Evolutionary conservation across 371 early-diverging fungal species (phyloP), one percentile per base, ranked within the genome.

Genomic region (Batkoa obscura): DNA sequence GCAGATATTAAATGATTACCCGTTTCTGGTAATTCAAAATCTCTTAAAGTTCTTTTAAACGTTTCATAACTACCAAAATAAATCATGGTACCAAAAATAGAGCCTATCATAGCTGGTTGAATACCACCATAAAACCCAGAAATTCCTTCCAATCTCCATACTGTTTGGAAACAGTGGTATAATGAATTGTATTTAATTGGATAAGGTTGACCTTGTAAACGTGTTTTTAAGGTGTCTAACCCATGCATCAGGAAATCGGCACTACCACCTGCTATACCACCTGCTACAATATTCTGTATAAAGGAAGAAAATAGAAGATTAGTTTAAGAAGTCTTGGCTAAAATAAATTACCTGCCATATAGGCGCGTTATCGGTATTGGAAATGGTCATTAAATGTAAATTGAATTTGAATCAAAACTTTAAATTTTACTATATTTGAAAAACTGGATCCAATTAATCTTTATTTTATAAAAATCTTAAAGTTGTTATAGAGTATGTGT

Each of bases 221-320:
- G 72, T 13, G 87, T 86, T 62, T 86, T 86, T 52, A 86, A 80
- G 4, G 84, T 84, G 65, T 86, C 87, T 30, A 79, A 81, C 80
- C 80, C 76, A 61, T 84, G 86, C 81, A 85, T 81, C 30, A 74
- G 52, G 51, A 76, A 73, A 69, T 85, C 86, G 43, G 81, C 86
- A 10, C 78, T 61, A 0, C 78, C 68, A 38, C 83, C 86, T 56
- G 78, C 86, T 42, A 85, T 58, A 9, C 79, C 83, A 49, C 86
- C 86, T 32, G 78, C 78, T 55, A 81, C n/a, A n/a, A n/a, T n/a
- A n/a, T n/a, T n/a, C n/a, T n/a, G n/a, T n/a, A n/a, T n/a, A n/a
- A n/a, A n/a, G n/a, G n/a, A n/a, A n/a, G n/a, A n/a, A n/a, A n/a
- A n/a, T n/a, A n/a, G n/a, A n/a, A n/a, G n/a, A n/a, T n/a, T n/a